phyloP scores from a whole-genome alignment of 768 basidiomycete species.

The Termitomyces sp. region DNA sequence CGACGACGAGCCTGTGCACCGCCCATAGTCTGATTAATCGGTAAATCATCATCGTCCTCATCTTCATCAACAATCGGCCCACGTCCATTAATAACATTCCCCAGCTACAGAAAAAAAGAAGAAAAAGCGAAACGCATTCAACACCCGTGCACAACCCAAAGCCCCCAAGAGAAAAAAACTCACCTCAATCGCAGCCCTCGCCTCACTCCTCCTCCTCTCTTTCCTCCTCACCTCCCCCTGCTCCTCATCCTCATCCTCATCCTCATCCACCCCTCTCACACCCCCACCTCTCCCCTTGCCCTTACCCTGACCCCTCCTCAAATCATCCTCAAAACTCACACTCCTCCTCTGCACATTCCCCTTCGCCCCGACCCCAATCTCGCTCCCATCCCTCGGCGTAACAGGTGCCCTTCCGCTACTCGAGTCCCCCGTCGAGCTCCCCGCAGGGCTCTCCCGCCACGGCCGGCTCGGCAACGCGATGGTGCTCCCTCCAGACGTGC shows the following conservation, averaged over 20 bases:
- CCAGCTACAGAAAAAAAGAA: slow-evolving; percentile 45
- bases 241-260: slow-evolving; percentile 52
- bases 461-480: slow-evolving; percentile 40
- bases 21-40: slow-evolving; percentile 34
- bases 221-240: slow-evolving; percentile 54
- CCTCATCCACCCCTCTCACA: slow-evolving; percentile 40
- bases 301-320: slow-evolving; percentile 10
- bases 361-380: slow-evolving; percentile 23
- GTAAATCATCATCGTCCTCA: slow-evolving; percentile 45
- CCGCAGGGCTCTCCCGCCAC: slow-evolving; percentile 65
- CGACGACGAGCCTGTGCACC: slow-evolving; percentile 19
- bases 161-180: slow-evolving; percentile 16
- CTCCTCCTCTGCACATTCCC: slow-evolving; percentile 49
- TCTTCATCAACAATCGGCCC: slow-evolving; percentile 50
- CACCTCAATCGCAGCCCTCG: slow-evolving; percentile 86
- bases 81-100: slow-evolving; percentile 81
- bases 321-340: slow-evolving; percentile 63
- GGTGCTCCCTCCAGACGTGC: neutral
- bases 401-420: slow-evolving; percentile 71
- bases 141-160: neutral
- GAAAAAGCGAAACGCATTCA: slow-evolving; percentile 3
- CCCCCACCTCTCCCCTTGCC: slow-evolving; percentile 9
- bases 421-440: slow-evolving; percentile 79
- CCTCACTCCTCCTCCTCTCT: slow-evolving; percentile 74
- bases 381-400: slow-evolving; percentile 78